Evolutionary conservation across 306 rosid species (phyloP), one percentile per base, ranked within the genome.

Genomic region (Fragaria nilgerrensis): DNA sequence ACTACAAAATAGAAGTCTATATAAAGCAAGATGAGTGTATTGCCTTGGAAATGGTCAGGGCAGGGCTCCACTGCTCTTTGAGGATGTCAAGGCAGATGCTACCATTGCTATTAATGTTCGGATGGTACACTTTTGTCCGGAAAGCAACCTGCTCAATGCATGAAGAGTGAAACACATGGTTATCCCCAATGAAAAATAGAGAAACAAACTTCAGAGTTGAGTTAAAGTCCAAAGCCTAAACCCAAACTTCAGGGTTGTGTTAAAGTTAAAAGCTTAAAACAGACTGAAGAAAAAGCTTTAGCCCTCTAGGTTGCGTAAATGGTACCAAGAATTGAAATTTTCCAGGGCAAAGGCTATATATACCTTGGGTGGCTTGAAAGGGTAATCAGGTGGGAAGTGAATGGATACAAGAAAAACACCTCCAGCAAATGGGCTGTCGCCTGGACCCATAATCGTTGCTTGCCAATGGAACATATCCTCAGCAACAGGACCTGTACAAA

Each of bases 311-410:
- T 49, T 16, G 55, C 55, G 9, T 25, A 4, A 44, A 58, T 3
- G 25, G 41, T 1, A 74, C 16, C 27, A 0, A 3, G 3, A n/a
- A 43, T 56, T 37, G 2, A 74, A 39, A 9, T 0, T 58, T 25
- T 56, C 7, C 25, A 36, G 0, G 9, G 29, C 49, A 37, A 16
- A 16, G 20, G 56, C 6, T 16, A 11, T 44, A 27, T 17, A 49
- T 64, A 84, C 90, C 90, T 87, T 87, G 39, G 88, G 90, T 77
- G 90, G 90, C 74, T 84, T 87, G 78, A 87, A 87, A 48, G 90
- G 88, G 70, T 87, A 87, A 80, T 87, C 90, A 27, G 90, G 88
- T 16, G 88, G 88, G 82, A 88, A 88, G 82, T 88, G 87, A 79
- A 85, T 88, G 50, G 91, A 77, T n/a, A 88, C 85, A 25, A 88